Conservation (phyloP, 495 filamentous ascomycete species). For the Podospora pseudoanserina region DNA sequence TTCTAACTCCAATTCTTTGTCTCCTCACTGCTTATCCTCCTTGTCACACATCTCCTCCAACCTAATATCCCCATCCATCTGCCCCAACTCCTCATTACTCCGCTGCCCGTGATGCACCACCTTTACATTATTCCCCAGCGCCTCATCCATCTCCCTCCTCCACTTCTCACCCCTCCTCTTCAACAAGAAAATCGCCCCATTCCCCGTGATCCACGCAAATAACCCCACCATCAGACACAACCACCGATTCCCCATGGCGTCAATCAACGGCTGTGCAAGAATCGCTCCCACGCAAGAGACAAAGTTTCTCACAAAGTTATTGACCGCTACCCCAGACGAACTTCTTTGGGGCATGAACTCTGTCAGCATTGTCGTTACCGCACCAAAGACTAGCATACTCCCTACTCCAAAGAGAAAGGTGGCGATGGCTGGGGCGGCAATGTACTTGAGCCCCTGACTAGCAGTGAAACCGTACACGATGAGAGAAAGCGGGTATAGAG, state of each 20-base stretch:
- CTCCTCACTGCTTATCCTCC: neutral
- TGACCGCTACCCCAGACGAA: constrained; percentile 75
- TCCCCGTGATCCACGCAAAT: constrained; percentile 53
- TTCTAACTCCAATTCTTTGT: neutral
- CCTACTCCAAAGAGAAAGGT: constrained; percentile 89
- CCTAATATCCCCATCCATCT: neutral
- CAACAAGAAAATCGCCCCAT: constrained; percentile 62
- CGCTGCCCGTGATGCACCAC: neutral
- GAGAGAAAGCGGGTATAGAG: constrained; percentile 69
- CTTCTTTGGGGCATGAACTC: constrained; percentile 84
- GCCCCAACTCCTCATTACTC: neutral
- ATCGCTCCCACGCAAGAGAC: constrained; percentile 74
- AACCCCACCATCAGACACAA: constrained; percentile 75
- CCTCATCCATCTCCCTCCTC: constrained; percentile 64
- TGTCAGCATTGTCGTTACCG: constrained; percentile 76
- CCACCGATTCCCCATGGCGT: constrained; percentile 86
- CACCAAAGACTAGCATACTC: constrained; percentile 81
- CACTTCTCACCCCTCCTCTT: constrained; percentile 61
- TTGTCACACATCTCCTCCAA: too few relatives aligned
- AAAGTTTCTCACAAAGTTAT: constrained; percentile 84
- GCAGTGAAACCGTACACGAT: constrained; percentile 58
- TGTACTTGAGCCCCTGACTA: constrained; percentile 41
- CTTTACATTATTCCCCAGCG: constrained; percentile 8
- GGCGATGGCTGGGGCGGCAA: constrained; percentile 55
- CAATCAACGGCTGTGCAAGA: constrained; percentile 71